Base-by-base conservation (phyloP, 805 yeast genomes). In the Pichia deserticola region DNA sequence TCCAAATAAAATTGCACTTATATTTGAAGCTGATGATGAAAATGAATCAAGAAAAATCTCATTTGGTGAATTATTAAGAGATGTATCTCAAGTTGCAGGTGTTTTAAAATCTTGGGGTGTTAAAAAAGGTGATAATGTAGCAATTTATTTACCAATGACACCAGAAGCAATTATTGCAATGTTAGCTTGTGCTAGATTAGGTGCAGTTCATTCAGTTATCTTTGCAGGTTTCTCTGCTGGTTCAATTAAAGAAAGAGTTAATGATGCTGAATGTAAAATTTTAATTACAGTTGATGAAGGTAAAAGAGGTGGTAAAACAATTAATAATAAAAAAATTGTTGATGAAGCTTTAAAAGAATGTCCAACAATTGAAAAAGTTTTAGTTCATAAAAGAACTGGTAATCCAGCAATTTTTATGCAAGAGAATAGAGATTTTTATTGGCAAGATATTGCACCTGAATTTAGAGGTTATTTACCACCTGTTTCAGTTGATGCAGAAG, bases 221-320 rank as follows among this genome's bases (percentile, higher is more conserved):
- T 92, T 92, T 72, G 99, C 98, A 37, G 99, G 99, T 27, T 92
- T 92, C 73, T 84, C 95, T 35, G 84, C 97, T 36, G 93, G 95
- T 44, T 92, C 97, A 28, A 80, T 92, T 64, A 79, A 77, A 63
- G 99, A 93, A 71, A 83, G 99, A 68, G 84, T 93, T 57, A 76
- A 77, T 51, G 96, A 92, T 67, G 97, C 96, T 33, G 78, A 81
- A 62, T 86, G 89, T 53, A 82, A 80, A 67, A 85, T 87, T 53
- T 85, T 92, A 57, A 88, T 93, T 68, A 92, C 99, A 53, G 85
- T 93, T 60, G 97, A 93, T 70, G 97, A 89, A 71, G 90, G 95
- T 54, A 84, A 84, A 69, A 85, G 98, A 71, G 99, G 98, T 64
- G 96, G 96, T 55, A 92, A 89, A 74, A 81, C 85, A 55, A 87